phyloP scores from a whole-genome alignment of 331 rosid genomes.

The Malus hybrid region DNA sequence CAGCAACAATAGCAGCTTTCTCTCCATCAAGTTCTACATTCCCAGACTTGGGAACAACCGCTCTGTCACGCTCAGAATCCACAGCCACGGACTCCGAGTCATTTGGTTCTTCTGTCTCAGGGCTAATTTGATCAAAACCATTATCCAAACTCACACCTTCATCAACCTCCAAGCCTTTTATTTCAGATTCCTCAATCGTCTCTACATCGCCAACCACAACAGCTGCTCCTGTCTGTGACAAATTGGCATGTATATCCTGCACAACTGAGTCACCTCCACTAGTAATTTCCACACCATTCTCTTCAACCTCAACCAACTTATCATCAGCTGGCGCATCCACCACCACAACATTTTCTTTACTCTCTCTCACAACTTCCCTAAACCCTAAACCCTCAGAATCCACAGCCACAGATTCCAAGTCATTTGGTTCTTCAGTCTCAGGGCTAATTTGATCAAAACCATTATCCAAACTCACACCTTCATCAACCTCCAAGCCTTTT shows the following conservation, averaged over 20 bases:
- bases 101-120: constrained; percentile 15
- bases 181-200: constrained; percentile 30
- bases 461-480: constrained; percentile 35
- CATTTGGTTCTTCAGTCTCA: constrained; percentile 17
- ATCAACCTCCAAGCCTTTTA: constrained; percentile 22
- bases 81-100: constrained; percentile 3
- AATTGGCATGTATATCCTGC: constrained; percentile 17
- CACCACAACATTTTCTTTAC: neutral
- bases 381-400: neutral
- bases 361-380: constrained; percentile 5
- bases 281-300: constrained; percentile 1
- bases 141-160: constrained; percentile 33
- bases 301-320: constrained; percentile 11
- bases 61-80: constrained; percentile 16
- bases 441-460: constrained; percentile 27
- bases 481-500: constrained; percentile 20
- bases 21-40: constrained; percentile 1
- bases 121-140: constrained; percentile 29
- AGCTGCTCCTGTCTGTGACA: constrained; percentile 25
- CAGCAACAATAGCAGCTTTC: neutral
- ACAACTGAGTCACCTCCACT: constrained; percentile 30
- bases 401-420: neutral
- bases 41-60: constrained; percentile 2
- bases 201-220: constrained; percentile 38
- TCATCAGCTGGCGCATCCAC: constrained; percentile 8